These are phyloP conservation scores for Articulospora tetracladia DNA, from an alignment of 495 filamentous ascomycete genomes.

Conservation along the genomic window DNA sequence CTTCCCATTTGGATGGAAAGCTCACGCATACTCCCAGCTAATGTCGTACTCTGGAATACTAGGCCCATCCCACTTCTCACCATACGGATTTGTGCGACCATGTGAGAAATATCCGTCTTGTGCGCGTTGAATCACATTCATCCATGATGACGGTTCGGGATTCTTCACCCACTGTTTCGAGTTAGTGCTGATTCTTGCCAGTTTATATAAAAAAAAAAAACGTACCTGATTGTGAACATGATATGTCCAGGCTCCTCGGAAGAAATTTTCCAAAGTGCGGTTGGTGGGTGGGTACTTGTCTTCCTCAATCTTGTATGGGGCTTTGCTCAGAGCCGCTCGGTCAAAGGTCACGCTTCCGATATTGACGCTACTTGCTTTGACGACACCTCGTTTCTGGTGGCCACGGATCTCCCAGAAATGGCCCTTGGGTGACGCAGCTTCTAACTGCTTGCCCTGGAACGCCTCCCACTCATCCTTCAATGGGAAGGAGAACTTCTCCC, in stretches of 20 bases:
- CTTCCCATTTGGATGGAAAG: not conserved
- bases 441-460: slow-evolving; percentile 37
- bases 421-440: slow-evolving; percentile 1
- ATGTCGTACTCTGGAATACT: slow-evolving; percentile 17
- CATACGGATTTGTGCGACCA: slow-evolving; percentile 44
- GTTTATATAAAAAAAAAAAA: slow-evolving; percentile 2
- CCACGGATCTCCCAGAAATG: slow-evolving; percentile 19
- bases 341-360: slow-evolving; percentile 4
- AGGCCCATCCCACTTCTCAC: slow-evolving; percentile 50
- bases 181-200: not conserved
- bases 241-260: slow-evolving; percentile 52
- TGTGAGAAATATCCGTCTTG: slow-evolving; percentile 50
- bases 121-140: slow-evolving; percentile 48
- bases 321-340: slow-evolving; percentile 19
- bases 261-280: slow-evolving; percentile 52
- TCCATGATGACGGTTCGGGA: slow-evolving; percentile 52
- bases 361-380: not conserved
- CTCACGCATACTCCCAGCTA: slow-evolving; percentile 22
- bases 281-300: slow-evolving; percentile 51
- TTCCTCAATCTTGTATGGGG: slow-evolving; percentile 37
- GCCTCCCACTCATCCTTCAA: slow-evolving; percentile 48
- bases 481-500: slow-evolving; percentile 27
- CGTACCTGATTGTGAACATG: slow-evolving; percentile 57
- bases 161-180: slow-evolving; percentile 22
- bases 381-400: slow-evolving; percentile 7